Evolutionary conservation across 2,329 filamentous ascomycete species (phyloP), one percentile per base, ranked within the genome.

Genomic region (Aspergillus nomiae): DNA sequence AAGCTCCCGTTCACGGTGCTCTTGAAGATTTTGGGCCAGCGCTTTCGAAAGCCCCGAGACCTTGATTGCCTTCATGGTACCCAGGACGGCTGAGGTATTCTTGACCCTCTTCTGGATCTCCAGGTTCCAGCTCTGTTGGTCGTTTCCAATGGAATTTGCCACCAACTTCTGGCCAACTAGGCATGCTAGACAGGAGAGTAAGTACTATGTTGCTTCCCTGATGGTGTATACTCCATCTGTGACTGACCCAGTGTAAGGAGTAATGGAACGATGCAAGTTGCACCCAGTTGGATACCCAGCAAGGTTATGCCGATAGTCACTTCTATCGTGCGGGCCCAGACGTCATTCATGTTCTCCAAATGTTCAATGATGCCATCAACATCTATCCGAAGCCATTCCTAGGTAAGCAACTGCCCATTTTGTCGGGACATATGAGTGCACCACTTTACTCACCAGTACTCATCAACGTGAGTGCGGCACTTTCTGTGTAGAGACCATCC

Each of bases 401-500:
- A 19, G 51, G 24, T 55, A 32, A 55, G 51, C 12, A 55, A 55
- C 36, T 41, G 16, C 8, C 2, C 36, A 9, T 19, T 41, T n/a
- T 41, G 7, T 41, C 8, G 8, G 6, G 36, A 19, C 3, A 41
- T 41, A 41, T n/a, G 51, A 38, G 30, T 26, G 4, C 30, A 55
- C 19, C 11, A 12, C 38, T 38, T 54, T 3, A 41, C 36, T 41
- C 36, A 41, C 36, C 53, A 9, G 53, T 56, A 38, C 53, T 56
- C 53, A 56, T 56, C 32, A 56, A 26, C 16, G 53, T 56, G 11
- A 56, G 32, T 7, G 53, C 53, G 9, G 53, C 53, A 56, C 32
- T 38, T 38, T 56, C 53, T 38, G 16, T 24, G 32, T 56, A 56
- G 11, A 38, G 32, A 38, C 32, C 53, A 38, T 56, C 53, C 10